Conservation (phyloP, 352 stramenopile species). For the Saprolegnia diclina region DNA sequence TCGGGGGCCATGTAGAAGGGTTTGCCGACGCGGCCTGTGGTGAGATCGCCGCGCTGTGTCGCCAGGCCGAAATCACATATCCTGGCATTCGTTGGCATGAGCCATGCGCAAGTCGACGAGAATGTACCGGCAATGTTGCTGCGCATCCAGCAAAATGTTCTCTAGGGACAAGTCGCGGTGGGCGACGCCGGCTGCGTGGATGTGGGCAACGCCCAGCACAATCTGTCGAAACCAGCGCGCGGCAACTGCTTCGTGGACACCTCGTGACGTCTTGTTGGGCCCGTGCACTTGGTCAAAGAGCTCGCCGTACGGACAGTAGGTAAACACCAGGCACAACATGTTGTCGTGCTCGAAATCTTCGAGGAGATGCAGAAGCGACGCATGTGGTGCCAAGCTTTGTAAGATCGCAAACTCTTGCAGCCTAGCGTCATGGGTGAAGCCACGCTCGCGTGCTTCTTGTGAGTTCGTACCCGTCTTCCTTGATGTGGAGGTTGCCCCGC, state of each 20-base stretch:
- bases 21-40: slow-evolving; percentile 46
- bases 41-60: slow-evolving; percentile 35
- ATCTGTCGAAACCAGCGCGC: slow-evolving; percentile 46
- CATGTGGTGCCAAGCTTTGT: slow-evolving; percentile 3
- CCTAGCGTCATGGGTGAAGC: not conserved
- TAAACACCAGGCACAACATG: slow-evolving; percentile 51
- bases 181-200: slow-evolving; percentile 48
- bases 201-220: slow-evolving; percentile 38
- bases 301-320: slow-evolving; percentile 56
- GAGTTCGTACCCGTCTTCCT: slow-evolving; percentile 26
- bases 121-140: slow-evolving; percentile 38
- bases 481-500: slow-evolving; percentile 9
- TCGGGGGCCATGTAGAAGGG: slow-evolving; percentile 65
- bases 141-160: slow-evolving; percentile 53
- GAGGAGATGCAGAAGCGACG: slow-evolving; percentile 37
- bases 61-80: slow-evolving; percentile 52
- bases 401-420: slow-evolving; percentile 24
- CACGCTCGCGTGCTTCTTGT: not conserved
- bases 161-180: slow-evolving; percentile 64
- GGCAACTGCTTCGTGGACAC: slow-evolving; percentile 32
- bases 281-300: slow-evolving; percentile 43
- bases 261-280: slow-evolving; percentile 7
- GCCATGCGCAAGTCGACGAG: not conserved
- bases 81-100: not conserved
- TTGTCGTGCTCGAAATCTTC: slow-evolving; percentile 49